phyloP scores from a whole-genome alignment of 805 yeast species.

The Scheffersomyces amazonensis region DNA sequence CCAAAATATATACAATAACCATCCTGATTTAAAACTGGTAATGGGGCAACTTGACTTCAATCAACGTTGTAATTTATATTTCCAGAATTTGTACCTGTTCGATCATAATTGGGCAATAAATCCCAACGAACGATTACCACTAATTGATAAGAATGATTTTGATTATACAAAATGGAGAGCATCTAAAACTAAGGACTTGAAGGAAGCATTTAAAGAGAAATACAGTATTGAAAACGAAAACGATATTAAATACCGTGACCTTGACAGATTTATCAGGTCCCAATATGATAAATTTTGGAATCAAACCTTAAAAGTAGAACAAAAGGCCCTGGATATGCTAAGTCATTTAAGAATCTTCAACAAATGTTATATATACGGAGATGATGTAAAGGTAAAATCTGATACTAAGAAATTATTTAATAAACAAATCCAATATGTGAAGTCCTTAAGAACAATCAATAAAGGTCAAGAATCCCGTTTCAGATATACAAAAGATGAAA shows the following conservation, averaged over 20 bases:
- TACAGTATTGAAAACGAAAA: conserved; percentile 12
- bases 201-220: conserved; percentile 22
- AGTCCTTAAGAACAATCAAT: background rate
- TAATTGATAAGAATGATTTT: conserved; percentile 27
- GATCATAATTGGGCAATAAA: conserved; percentile 46
- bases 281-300: conserved; percentile 24
- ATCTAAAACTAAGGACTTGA: conserved; percentile 19
- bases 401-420: background rate
- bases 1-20: conserved; percentile 18
- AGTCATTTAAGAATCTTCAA: conserved; percentile 47
- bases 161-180: conserved; percentile 25
- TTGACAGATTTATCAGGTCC: conserved; percentile 23
- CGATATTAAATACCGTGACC: conserved; percentile 3
- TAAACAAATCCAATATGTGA: background rate
- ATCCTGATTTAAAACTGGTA: conserved; percentile 15
- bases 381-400: too few relatives aligned
- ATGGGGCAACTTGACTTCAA: conserved; percentile 18
- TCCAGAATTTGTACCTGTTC: conserved; percentile 35
- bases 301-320: conserved; percentile 26
- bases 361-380: conserved; percentile 34
- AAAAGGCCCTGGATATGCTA: conserved; percentile 38
- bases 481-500: background rate
- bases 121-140: conserved; percentile 25
- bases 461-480: background rate
- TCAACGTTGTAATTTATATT: conserved; percentile 45